Percentiles rank a stretch among this genome's conserved stretches.
Evolutionary conservation across 345 rosid genomes (phyloP).

Genomic region (Abelmoschus esculentus): DNA sequence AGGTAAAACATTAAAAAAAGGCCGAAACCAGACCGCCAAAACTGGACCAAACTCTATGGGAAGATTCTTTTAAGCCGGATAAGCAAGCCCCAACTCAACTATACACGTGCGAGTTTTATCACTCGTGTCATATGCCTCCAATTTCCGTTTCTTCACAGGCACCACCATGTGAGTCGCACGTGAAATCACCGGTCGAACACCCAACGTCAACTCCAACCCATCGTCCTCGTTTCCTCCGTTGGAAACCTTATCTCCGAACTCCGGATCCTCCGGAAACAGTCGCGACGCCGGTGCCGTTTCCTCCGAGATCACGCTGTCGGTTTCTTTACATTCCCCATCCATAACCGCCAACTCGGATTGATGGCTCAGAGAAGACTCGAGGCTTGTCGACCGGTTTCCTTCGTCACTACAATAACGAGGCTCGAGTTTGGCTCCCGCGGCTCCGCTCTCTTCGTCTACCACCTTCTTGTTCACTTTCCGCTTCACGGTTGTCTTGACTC

Average conservation of each 20-base stretch:
- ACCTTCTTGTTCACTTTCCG: conserved; percentile 19
- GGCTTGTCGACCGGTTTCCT: conserved; percentile 56
- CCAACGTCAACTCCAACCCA: conserved; percentile 49
- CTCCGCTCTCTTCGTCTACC: background rate
- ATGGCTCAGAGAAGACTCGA: conserved; percentile 83
- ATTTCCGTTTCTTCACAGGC: conserved; percentile 54
- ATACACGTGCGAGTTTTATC: conserved; percentile 29
- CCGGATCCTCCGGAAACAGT: conserved; percentile 26
- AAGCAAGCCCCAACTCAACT: conserved; percentile 42
- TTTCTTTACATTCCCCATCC: conserved; percentile 53
- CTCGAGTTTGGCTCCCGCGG: background rate
- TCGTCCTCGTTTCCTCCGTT: conserved; percentile 8
- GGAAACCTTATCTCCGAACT: conserved; percentile 6
- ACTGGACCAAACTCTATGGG: background rate
- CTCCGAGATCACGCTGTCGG: conserved; percentile 53
- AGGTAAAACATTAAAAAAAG: too few relatives aligned
- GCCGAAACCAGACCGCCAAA: conserved; percentile 13
- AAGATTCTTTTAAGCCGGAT: background rate
- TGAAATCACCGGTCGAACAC: conserved; percentile 29
- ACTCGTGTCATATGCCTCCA: conserved; percentile 14
- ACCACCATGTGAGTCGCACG: conserved; percentile 35
- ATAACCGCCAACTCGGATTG: conserved; percentile 58
- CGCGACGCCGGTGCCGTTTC: conserved; percentile 40
- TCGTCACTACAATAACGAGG: conserved; percentile 16
- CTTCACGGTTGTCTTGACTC: conserved; percentile 39